A percentile compares a stretch with the other conserved stretches of the same genome.
Conservation (phyloP, 192 early-diverging fungal genomes). For the Backusella tuberculispora region DNA sequence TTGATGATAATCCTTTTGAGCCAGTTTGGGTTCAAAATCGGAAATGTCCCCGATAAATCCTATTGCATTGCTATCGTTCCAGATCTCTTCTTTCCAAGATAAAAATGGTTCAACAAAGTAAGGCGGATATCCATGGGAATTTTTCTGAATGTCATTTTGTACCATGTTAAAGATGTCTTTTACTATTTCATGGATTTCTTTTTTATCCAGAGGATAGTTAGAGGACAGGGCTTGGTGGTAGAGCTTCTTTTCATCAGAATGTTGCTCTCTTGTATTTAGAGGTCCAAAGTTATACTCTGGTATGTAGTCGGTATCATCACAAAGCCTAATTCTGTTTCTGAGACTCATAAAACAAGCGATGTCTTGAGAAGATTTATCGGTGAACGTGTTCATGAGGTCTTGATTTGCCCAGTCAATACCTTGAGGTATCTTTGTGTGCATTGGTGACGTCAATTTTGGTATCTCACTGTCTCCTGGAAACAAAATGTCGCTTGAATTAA, state of each 20-base stretch:
- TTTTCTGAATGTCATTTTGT: conserved; percentile 9
- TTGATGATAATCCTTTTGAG: neutral
- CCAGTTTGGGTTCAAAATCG: conserved; percentile 5
- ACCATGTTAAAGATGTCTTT: conserved; percentile 6
- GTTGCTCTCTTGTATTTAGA: neutral
- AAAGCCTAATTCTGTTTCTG: neutral
- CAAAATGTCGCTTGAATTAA: conserved; percentile 33
- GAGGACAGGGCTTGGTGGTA: neutral
- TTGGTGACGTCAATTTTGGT: conserved; percentile 29
- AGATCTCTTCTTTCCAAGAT: conserved; percentile 9
- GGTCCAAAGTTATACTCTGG: neutral
- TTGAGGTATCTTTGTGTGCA: conserved; percentile 30
- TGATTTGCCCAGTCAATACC: conserved; percentile 28
- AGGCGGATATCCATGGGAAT: neutral
- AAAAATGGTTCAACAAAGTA: neutral
- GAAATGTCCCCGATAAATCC: neutral
- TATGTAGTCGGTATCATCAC: neutral
- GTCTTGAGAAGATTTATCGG: neutral
- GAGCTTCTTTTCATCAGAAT: conserved; percentile 13
- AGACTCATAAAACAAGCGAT: neutral
- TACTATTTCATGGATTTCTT: conserved; percentile 14
- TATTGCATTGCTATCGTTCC: neutral
- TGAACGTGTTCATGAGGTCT: conserved; percentile 7
- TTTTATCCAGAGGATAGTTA: neutral
- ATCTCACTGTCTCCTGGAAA: conserved; percentile 32